Evolutionary conservation across 1,284 basidiomycete species (phyloP), one percentile per base, ranked within the genome.

Genomic region (Trametes hirsuta): DNA sequence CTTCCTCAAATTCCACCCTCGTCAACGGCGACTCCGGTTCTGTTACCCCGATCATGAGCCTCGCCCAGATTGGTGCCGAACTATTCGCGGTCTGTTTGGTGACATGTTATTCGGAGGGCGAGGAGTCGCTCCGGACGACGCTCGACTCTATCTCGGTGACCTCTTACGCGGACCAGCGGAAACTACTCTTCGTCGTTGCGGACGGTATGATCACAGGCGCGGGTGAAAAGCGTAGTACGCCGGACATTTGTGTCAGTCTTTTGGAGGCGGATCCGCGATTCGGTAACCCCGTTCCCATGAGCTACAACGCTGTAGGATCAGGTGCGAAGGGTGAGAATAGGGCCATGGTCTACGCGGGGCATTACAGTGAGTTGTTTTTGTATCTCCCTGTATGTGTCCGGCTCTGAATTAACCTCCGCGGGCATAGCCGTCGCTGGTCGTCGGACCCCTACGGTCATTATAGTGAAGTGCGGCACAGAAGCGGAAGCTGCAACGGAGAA

Each of bases 181-280:
- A 99, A 75, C 81, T 99, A 21, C 76, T 99, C 42, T 97, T 98
- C 73, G 82, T 99, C 58, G 90, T 99, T 8, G 97, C 96, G 39
- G 97, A 99, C 75, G 97, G 97, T 5, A 98, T 99, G 94, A 95
- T 99, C 66, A 99, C 97, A 0, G 97, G 97, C 50, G 90, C 90
- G 3, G 97, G 97, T 53, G 97, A 99, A 80, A 93, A 95, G 75
- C 83, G 83, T 71, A 95, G 93, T 66, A 99, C 97, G 4, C 97
- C 97, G 10, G 97, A 99, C 76, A 95, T 95, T 53, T 98, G 97
- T 72, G 96, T 99, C 40, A 84, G 88, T 53, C 76, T 99, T 63
- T 76, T 99, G 59, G 95, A 98, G 67, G 93, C 94, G 3, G 97
- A 99, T 75, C 89, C 93, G 21, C 84, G 97, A 6, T 99, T 99